Conservation (phyloP, 2,329 filamentous ascomycete species). For the Xylaria sp. region DNA sequence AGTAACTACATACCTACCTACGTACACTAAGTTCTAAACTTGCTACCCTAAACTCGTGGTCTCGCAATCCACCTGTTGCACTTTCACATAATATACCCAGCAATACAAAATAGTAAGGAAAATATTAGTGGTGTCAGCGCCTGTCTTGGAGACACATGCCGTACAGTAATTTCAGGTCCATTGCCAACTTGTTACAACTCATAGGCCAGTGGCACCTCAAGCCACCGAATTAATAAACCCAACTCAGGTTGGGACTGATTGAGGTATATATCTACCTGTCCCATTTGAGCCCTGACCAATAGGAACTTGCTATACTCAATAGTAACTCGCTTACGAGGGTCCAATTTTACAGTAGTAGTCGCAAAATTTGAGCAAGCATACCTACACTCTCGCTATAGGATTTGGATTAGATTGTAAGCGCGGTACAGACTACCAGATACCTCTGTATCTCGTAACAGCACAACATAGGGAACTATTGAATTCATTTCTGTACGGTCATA, state of each 20-base stretch:
- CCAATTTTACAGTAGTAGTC: background rate
- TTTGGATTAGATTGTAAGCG: background rate
- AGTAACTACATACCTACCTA: background rate
- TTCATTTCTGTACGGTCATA: background rate
- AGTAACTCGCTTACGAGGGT: background rate
- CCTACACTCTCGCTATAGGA: background rate
- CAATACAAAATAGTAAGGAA: conserved; percentile 7
- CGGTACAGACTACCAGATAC: too few relatives aligned
- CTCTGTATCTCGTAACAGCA: background rate
- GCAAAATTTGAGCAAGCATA: background rate
- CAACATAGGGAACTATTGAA: background rate
- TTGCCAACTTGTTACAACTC: background rate
- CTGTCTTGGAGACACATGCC: background rate
- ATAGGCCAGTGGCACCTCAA: background rate
- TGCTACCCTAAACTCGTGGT: background rate
- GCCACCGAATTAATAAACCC: background rate
- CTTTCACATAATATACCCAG: background rate
- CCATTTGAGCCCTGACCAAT: background rate
- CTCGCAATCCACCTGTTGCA: background rate
- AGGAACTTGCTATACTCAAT: background rate
- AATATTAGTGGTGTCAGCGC: background rate
- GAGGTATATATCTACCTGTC: background rate
- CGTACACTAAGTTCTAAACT: background rate
- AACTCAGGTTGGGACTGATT: background rate
- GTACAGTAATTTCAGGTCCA: background rate